A percentile compares a stretch with the other conserved stretches of the same genome.
Conservation (phyloP, 495 filamentous ascomycete species). For the Aspergillus sparsus region DNA sequence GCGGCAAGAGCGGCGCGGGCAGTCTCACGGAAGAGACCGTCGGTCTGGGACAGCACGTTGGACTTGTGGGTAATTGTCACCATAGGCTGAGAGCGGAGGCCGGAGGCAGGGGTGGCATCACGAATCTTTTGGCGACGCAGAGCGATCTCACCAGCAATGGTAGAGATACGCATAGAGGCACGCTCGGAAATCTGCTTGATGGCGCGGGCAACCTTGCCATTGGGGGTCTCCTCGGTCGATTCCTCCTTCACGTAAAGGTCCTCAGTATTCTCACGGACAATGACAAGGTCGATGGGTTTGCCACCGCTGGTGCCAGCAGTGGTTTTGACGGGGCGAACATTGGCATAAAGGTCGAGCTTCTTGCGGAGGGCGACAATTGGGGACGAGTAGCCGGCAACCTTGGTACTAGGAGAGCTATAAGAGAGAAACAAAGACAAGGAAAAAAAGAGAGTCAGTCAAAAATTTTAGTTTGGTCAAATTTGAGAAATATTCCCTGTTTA, state of each 20-base stretch:
- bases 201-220: constrained; percentile 88
- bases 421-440: not conserved
- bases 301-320: constrained; percentile 55
- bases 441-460: not conserved
- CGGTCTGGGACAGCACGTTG: constrained; percentile 95
- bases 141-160: constrained; percentile 93
- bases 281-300: constrained; percentile 87
- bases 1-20: constrained; percentile 68
- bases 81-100: constrained; percentile 66
- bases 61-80: constrained; percentile 99
- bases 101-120: constrained; percentile 40
- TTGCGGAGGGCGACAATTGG: constrained; percentile 98
- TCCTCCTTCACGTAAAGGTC: constrained; percentile 99
- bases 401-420: constrained; percentile 72
- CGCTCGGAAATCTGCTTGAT: constrained; percentile 93
- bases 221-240: constrained; percentile 67
- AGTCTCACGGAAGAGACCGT: constrained; percentile 89
- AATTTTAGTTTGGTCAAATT: not conserved
- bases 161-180: constrained; percentile 79
- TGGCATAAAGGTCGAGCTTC: constrained; percentile 92
- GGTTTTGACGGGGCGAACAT: constrained; percentile 94
- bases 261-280: constrained; percentile 98
- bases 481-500: constrained; percentile 23
- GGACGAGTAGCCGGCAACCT: constrained; percentile 92
- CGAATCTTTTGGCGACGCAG: constrained; percentile 82